phyloP scores from a whole-genome alignment of 495 filamentous ascomycete genomes.

The Penicillium silybi region DNA sequence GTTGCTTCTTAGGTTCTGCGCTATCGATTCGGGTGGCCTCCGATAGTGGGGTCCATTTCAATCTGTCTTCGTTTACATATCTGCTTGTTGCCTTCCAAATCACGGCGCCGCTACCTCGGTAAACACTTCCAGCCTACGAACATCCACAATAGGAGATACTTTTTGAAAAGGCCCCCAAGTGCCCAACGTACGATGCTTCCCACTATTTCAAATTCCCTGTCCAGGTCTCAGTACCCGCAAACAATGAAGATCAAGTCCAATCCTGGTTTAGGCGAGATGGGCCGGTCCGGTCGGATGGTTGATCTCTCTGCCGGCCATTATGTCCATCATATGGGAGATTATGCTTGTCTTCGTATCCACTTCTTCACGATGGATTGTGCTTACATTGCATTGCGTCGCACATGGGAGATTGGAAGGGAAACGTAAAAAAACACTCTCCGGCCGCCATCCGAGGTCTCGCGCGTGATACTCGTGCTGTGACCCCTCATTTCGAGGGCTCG shows the following conservation, averaged over 20 bases:
- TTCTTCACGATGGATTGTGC: neutral
- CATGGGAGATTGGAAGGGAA: neutral
- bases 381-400: constrained; percentile 2
- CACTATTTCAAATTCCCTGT: neutral
- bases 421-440: neutral
- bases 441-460: neutral
- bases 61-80: neutral
- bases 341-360: no score
- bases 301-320: neutral
- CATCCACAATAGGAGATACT: neutral
- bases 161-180: neutral
- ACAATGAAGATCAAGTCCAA: neutral
- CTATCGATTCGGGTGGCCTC: neutral
- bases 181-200: neutral
- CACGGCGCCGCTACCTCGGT: neutral
- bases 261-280: neutral
- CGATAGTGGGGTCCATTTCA: neutral
- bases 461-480: neutral
- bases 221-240: no score
- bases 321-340: neutral
- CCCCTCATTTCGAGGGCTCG: neutral
- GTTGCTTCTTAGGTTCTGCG: neutral
- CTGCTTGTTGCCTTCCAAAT: neutral
- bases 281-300: neutral
- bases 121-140: neutral